Percentiles rank a stretch among this genome's conserved stretches.
Evolutionary conservation across 441 rosid species (phyloP).

Genomic region (Pelargonium fulgidum): DNA sequence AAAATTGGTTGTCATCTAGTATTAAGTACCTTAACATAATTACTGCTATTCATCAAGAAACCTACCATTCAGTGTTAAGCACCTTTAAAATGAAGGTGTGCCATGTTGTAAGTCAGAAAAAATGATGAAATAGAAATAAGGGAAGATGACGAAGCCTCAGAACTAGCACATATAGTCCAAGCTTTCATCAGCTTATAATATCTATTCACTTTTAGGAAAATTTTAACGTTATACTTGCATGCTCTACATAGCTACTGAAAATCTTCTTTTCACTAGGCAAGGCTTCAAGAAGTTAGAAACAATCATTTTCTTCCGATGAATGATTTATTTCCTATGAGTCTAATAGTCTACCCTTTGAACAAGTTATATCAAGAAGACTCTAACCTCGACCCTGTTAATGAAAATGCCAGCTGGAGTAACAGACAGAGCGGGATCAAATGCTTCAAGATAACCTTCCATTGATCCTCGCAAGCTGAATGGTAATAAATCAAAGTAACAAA

Average conservation of each 20-base stretch:
- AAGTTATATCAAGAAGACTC: conserved; percentile 18
- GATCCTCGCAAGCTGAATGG: conserved; percentile 75
- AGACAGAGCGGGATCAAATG: conserved; percentile 64
- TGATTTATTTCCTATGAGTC: not conserved
- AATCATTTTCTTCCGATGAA: not conserved
- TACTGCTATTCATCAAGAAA: not conserved
- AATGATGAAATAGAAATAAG: not conserved
- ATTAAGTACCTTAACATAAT: not conserved
- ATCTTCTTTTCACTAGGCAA: not conserved
- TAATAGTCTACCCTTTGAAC: not conserved
- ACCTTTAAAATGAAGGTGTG: not conserved
- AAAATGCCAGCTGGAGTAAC: conserved; percentile 83
- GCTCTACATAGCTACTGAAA: not conserved
- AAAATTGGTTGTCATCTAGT: not conserved
- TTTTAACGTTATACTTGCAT: not conserved
- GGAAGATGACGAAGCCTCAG: not conserved
- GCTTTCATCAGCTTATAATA: not conserved
- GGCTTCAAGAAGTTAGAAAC: not conserved
- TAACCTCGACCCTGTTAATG: conserved; percentile 76
- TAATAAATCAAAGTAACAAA: conserved; percentile 15
- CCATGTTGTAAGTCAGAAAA: not conserved
- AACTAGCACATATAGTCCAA: not conserved
- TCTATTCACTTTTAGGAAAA: not conserved
- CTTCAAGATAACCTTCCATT: conserved; percentile 95
- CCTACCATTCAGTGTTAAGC: not conserved